Evolutionary conservation across 495 filamentous ascomycete species (phyloP), one percentile per base, ranked within the genome.

Genomic region (Evernia prunastri): DNA sequence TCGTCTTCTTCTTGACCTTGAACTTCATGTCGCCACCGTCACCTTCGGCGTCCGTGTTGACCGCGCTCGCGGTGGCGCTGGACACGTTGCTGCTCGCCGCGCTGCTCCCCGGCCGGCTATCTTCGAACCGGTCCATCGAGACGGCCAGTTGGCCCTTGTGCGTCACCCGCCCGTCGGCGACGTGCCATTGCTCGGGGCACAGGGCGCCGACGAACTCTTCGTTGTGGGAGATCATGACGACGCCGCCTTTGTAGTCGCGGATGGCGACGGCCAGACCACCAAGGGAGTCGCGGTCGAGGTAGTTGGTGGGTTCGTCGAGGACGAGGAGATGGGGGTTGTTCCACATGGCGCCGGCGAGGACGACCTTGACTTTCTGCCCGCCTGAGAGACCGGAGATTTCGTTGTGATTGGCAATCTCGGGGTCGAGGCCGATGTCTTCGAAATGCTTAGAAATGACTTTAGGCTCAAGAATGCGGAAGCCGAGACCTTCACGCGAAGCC

Each of bases 341-440:
- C 94, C 92, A 96, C 91, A 96, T 94, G 66, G 90, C 90, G 68
- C 89, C 91, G n/a, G 94, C 93, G 56, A 98, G 84, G 56, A 98
- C 94, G 53, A 98, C 94, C 83, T 98, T 98, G 77, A 98, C 94
- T 78, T 98, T 98, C 74, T 98, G 94, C n/a, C 94, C 94, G 77
- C 94, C 94, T 8, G 92, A 97, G 7, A 98, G 81, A 72, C 94
- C 95, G 56, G 91, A 92, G 71, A 98, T 98, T 75, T 96, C 86
- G 75, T 96, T 98, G 84, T 98, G 95, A 77, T 95, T 95, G 65
- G 94, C 94, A 72, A 98, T 96, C 69, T 98, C 94, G 3, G 94
- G 92, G 73, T 97, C 94, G 51, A 98, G 82, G 39, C 94, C 94
- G 45, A 97, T 81, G 66, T 98, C 95, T 72, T 97, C 92, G 69